phyloP scores from a whole-genome alignment of 2,329 filamentous ascomycete species.

The Calonectria crousiana region DNA sequence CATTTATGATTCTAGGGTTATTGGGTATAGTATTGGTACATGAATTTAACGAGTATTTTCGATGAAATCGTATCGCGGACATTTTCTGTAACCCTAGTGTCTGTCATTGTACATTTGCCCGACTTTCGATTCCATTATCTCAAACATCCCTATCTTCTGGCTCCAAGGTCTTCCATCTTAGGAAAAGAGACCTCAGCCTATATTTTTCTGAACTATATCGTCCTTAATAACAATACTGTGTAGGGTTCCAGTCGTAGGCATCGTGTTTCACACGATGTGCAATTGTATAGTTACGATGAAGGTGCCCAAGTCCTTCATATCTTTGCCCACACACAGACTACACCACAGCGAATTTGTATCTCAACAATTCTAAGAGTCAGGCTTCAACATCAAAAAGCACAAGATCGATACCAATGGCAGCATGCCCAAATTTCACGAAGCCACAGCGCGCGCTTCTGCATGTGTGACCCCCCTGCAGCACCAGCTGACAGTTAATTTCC shows the following conservation, averaged over 20 bases:
- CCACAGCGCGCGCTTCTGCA: background rate
- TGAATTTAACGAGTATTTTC: background rate
- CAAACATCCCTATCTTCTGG: background rate
- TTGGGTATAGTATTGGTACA: background rate
- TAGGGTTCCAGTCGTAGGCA: too few species aligned
- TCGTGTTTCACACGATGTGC: too few species aligned
- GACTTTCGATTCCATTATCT: background rate
- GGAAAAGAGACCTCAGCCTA: too few species aligned
- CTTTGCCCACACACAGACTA: background rate
- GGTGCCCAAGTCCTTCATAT: background rate
- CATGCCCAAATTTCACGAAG: background rate
- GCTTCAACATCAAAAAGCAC: too few species aligned
- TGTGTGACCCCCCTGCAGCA: background rate
- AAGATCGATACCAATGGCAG: too few species aligned
- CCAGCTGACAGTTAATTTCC: background rate
- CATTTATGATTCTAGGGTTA: background rate
- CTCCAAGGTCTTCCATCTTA: too few species aligned
- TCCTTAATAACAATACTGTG: too few species aligned
- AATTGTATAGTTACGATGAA: too few species aligned
- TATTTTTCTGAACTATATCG: too few species aligned
- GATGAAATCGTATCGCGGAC: background rate
- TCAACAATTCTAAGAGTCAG: background rate
- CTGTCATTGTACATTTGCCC: background rate
- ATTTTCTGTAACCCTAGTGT: background rate
- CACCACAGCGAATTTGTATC: background rate